A percentile compares a stretch with the other conserved stretches of the same genome.
These are phyloP conservation scores for Plectosphaerella plurivora DNA, from an alignment of 2,329 filamentous ascomycete genomes.

Conservation along the genomic window DNA sequence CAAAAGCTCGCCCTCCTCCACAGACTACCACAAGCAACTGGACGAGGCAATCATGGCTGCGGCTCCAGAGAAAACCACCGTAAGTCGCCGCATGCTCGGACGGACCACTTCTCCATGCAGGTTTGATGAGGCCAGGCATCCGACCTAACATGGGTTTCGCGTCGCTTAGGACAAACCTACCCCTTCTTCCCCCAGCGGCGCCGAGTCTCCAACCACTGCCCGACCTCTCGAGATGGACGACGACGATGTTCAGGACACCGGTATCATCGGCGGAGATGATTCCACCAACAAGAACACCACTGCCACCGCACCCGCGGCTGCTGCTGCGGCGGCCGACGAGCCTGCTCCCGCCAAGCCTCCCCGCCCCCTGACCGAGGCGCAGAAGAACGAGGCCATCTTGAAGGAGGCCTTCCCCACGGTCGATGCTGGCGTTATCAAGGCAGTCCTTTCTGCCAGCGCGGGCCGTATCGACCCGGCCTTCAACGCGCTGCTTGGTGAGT, in stretches of 20 bases:
- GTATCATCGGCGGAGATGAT: slow-evolving; percentile 39
- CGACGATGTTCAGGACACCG: slow-evolving; percentile 62
- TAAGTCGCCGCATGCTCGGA: slow-evolving; percentile 21
- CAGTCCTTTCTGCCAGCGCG: slow-evolving; percentile 79
- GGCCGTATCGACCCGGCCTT: slow-evolving; percentile 91
- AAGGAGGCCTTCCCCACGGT: slow-evolving; percentile 91
- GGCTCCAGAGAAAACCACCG: slow-evolving; percentile 30
- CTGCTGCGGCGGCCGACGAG: slow-evolving; percentile 27
- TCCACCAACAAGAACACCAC: slow-evolving; percentile 18
- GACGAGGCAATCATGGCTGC: slow-evolving; percentile 32
- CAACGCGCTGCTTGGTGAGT: slow-evolving; percentile 80
- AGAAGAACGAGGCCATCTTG: slow-evolving; percentile 82
- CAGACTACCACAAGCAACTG: no score
- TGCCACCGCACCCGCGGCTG: slow-evolving; percentile 20
- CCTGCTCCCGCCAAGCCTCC: slow-evolving; percentile 75
- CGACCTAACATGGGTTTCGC: slow-evolving; percentile 7
- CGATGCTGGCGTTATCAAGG: slow-evolving; percentile 76
- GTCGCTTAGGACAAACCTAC: slow-evolving; percentile 36
- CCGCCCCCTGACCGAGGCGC: slow-evolving; percentile 72
- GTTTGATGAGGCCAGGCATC: slow-evolving; percentile 3
- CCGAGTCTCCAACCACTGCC: slow-evolving; percentile 64
- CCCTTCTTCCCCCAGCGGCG: slow-evolving; percentile 29
- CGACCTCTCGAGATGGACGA: slow-evolving; percentile 65
- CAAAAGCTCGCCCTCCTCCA: no score
- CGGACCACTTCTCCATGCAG: slow-evolving; percentile 7